Conservation (phyloP, 768 basidiomycete species). For the Tylopilus sp. region DNA sequence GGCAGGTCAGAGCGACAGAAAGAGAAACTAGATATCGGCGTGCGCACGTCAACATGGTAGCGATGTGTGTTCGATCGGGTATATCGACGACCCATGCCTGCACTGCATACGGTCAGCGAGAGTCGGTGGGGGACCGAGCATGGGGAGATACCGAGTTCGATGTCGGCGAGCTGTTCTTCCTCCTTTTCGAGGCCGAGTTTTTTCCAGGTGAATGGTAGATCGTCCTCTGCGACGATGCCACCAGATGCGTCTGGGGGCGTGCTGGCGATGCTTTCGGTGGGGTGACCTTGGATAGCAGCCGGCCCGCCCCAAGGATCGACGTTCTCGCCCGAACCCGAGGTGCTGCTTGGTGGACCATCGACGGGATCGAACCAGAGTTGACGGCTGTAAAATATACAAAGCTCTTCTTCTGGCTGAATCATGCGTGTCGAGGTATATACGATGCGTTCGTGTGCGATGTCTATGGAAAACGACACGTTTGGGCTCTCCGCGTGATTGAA, state of each 20-base stretch:
- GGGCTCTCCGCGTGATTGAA: constrained; percentile 75
- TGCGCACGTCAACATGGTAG: constrained; percentile 58
- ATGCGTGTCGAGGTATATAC: constrained; percentile 53
- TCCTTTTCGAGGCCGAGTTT: constrained; percentile 53
- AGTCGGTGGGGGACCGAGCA: background rate
- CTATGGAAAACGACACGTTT: constrained; percentile 65
- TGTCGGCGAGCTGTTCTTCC: constrained; percentile 57
- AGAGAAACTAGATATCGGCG: background rate
- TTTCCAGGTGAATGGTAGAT: constrained; percentile 64
- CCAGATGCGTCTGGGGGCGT: constrained; percentile 27
- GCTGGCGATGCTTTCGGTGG: background rate
- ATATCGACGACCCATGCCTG: constrained; percentile 79
- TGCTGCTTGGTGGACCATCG: constrained; percentile 12
- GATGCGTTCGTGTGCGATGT: constrained; percentile 54
- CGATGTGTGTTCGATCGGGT: constrained; percentile 55
- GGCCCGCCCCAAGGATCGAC: constrained; percentile 9
- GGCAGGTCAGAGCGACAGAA: background rate
- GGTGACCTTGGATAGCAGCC: constrained; percentile 2
- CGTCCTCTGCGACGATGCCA: constrained; percentile 50
- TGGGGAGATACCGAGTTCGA: constrained; percentile 36
- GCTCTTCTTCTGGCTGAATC: constrained; percentile 62
- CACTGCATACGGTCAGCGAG: constrained; percentile 36
- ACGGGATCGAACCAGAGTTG: constrained; percentile 60
- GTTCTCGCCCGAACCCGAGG: background rate
- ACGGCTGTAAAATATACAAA: constrained; percentile 76